Percentiles rank a stretch among this genome's conserved stretches.
Conservation (phyloP, 192 early-diverging fungal species). For the Rhizophagus sp. region DNA sequence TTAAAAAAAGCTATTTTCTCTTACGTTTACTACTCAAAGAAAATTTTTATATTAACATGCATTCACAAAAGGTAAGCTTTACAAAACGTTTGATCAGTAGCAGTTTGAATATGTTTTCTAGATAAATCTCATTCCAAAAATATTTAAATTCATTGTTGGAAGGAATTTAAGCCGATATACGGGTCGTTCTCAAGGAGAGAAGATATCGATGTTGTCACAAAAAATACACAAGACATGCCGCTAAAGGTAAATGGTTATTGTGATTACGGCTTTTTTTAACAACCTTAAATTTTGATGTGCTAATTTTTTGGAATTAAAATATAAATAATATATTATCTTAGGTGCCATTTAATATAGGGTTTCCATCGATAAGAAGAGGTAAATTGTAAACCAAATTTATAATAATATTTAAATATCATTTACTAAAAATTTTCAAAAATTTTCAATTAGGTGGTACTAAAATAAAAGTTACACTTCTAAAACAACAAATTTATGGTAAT, state of each 20-base stretch:
- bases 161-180: slow-evolving; percentile 11
- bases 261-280: background rate
- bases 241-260: background rate
- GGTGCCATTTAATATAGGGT: background rate
- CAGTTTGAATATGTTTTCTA: background rate
- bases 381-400: background rate
- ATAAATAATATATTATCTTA: background rate
- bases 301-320: background rate
- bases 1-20: background rate
- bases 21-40: background rate
- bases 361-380: background rate
- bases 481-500: background rate
- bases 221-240: background rate
- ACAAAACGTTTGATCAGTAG: background rate
- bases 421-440: background rate
- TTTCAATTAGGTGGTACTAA: slow-evolving; percentile 1
- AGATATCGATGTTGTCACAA: background rate
- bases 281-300: background rate
- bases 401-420: background rate
- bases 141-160: background rate
- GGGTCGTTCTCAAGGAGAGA: background rate
- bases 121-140: background rate
- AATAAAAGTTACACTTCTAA: background rate
- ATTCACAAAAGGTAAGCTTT: background rate
- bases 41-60: background rate